Percentiles rank a stretch among this genome's conserved stretches.
phyloP scores from a whole-genome alignment of 371 early-diverging fungal genomes.

The Mortierella sp. region DNA sequence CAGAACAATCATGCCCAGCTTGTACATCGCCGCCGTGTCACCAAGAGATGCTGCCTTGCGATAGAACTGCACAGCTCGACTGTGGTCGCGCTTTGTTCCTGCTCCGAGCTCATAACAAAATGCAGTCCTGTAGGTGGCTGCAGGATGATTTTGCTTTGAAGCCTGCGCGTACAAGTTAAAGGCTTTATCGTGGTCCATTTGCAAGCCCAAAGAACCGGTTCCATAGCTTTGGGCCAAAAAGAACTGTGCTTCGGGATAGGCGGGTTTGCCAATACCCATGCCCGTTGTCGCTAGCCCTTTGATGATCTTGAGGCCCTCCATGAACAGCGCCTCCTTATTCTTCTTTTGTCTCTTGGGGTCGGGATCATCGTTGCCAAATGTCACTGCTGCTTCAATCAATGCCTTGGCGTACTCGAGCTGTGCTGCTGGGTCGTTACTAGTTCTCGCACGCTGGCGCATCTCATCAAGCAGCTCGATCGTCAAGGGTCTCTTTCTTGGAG shows the following conservation, averaged over 20 bases:
- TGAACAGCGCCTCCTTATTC: conserved; percentile 72
- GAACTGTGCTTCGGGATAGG: conserved; percentile 91
- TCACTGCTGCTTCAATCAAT: conserved; percentile 68
- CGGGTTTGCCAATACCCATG: conserved; percentile 73
- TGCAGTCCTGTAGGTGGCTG: conserved; percentile 94
- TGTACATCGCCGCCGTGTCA: conserved; percentile 97
- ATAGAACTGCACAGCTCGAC: conserved; percentile 90
- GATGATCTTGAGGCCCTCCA: conserved; percentile 84
- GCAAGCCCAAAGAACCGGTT: conserved; percentile 78
- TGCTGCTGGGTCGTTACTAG: conserved; percentile 78
- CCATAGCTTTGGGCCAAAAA: conserved; percentile 91
- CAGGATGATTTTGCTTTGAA: conserved; percentile 92
- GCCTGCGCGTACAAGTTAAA: conserved; percentile 91
- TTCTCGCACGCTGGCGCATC: conserved; percentile 81
- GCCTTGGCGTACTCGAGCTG: conserved; percentile 87
- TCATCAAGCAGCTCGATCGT: conserved; percentile 76
- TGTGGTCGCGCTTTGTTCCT: conserved; percentile 89
- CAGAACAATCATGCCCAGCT: conserved; percentile 88
- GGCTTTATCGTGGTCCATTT: conserved; percentile 89
- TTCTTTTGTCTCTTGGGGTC: conserved; percentile 77
- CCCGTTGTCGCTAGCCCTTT: conserved; percentile 78
- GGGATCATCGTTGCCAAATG: conserved; percentile 64
- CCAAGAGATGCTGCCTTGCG: conserved; percentile 94
- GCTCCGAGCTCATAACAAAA: conserved; percentile 97
- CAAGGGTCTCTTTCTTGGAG: conserved; percentile 52